Percentiles rank a stretch among this genome's conserved stretches.
phyloP scores from a whole-genome alignment of 2,329 filamentous ascomycete species.

The Stachybotrys echinatus region DNA sequence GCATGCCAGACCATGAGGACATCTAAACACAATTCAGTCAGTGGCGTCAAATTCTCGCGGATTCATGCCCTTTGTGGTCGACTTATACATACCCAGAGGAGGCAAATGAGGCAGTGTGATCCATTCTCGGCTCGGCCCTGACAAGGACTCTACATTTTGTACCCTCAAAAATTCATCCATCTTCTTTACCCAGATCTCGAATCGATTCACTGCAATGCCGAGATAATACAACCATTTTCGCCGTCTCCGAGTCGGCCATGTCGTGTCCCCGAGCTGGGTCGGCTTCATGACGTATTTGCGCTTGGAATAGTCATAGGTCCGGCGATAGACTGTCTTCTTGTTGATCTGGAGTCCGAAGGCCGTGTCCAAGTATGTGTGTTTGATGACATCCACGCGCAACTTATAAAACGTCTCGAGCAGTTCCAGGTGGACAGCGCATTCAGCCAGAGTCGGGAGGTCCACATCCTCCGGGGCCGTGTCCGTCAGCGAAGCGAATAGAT shows the following conservation, averaged over 20 bases:
- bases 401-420: conserved; percentile 51
- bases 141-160: too few relatives aligned
- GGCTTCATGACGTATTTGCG: conserved; percentile 8
- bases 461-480: background rate
- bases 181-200: conserved; percentile 11
- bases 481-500: conserved; percentile 2
- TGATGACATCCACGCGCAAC: conserved; percentile 28
- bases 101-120: too few relatives aligned
- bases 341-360: conserved; percentile 8
- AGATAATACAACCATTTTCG: conserved; percentile 17
- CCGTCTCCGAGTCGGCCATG: conserved; percentile 4
- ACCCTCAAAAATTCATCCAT: conserved; percentile 2
- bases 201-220: conserved; percentile 14
- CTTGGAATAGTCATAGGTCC: conserved; percentile 5
- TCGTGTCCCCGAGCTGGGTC: conserved; percentile 4
- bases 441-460: conserved; percentile 9
- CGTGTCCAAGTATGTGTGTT: conserved; percentile 8
- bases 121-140: too few relatives aligned
- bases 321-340: conserved; percentile 10
- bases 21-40: conserved; percentile 13
- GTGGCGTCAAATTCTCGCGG: conserved; percentile 11
- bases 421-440: conserved; percentile 54
- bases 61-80: too few relatives aligned
- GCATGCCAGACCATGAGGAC: conserved; percentile 32
- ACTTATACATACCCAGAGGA: too few relatives aligned